Evolutionary conservation across 2,329 filamentous ascomycete species (phyloP), one percentile per base, ranked within the genome.

Genomic region (Monilinia fructigena): DNA sequence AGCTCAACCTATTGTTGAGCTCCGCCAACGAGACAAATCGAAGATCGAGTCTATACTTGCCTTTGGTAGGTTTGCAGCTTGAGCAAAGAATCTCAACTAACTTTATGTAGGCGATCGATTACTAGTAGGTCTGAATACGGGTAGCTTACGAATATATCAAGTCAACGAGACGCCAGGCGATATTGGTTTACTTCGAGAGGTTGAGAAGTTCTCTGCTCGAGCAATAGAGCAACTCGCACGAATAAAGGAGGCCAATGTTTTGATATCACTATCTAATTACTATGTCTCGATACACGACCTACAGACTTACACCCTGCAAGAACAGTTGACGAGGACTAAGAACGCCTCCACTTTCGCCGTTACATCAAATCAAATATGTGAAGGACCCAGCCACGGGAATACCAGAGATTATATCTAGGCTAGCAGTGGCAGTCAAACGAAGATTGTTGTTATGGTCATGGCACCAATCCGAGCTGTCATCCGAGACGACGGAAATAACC

Each of bases 21-120:
- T 99, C 75, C 93, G 91, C 81, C 88, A 89, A 79, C 89, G 92
- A 79, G 94, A 98, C 86, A 97, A 96, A 83, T 96, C 92, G 72
- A 95, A 90, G 83, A 97, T 99, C 80, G 95, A 99, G 80, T 95
- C 92, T 60, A 92, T 99, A 72, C 85, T 98, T 58, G 92, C 94
- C 69, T 92, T 97, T 79, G 93, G 90, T 92, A 83, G 67, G 79
- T 69, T 42, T 52, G 26, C 47, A 31, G 55, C 16, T 35, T 38
- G 54, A 28, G 14, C 20, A 12, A 20, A 14, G 28, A n/a, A 65
- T 10, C 55, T 40, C 50, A 61, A 45, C 70, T 75, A 54, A 74
- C 68, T 55, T 14, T 38, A 10, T 56, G 35, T 70, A 92, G 90
- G 93, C 76, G 95, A 99, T 77, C 88, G 93, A 70, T 85, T 99